Conservation (phyloP, 2,329 filamentous ascomycete species). For the Leptographium wingfieldii region DNA sequence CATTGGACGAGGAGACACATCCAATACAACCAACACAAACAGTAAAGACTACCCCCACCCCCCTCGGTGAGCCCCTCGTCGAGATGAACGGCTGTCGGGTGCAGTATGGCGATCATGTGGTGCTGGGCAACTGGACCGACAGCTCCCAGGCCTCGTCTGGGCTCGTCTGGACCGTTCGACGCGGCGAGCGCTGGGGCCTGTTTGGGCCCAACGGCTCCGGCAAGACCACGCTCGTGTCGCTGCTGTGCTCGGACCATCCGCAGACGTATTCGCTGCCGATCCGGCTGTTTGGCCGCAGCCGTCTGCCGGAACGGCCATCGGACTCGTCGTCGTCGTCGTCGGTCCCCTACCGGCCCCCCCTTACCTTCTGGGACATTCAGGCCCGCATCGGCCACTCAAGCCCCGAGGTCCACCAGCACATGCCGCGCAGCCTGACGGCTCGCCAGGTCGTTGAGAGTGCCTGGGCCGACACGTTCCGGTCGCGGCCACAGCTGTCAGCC, state of each 20-base stretch:
- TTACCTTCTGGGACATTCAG: conserved; percentile 90
- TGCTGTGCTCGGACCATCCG: conserved; percentile 91
- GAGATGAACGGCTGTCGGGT: conserved; percentile 81
- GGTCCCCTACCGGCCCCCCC: conserved; percentile 29
- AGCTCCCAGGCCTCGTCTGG: conserved; percentile 39
- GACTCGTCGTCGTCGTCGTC: conserved; percentile 23
- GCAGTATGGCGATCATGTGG: conserved; percentile 63
- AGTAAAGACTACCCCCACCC: too few relatives aligned
- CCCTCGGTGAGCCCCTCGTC: conserved; percentile 49
- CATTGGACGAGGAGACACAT: conserved; percentile 18
- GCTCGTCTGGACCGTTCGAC: conserved; percentile 68
- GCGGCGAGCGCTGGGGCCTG: conserved; percentile 80
- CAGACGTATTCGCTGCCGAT: conserved; percentile 87
- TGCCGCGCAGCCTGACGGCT: conserved; percentile 64
- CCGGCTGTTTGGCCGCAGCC: conserved; percentile 68
- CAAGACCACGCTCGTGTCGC: conserved; percentile 85
- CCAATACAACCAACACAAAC: not conserved
- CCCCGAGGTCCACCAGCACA: conserved; percentile 87
- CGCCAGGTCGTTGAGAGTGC: conserved; percentile 70
- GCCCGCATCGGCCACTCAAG: conserved; percentile 82
- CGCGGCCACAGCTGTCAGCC: conserved; percentile 50
- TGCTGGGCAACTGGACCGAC: conserved; percentile 67
- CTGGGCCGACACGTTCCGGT: conserved; percentile 78
- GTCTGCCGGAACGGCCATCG: conserved; percentile 50
- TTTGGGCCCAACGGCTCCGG: conserved; percentile 92